Conservation (phyloP, 2,329 filamentous ascomycete species). For the Venturiaceae sp. region DNA sequence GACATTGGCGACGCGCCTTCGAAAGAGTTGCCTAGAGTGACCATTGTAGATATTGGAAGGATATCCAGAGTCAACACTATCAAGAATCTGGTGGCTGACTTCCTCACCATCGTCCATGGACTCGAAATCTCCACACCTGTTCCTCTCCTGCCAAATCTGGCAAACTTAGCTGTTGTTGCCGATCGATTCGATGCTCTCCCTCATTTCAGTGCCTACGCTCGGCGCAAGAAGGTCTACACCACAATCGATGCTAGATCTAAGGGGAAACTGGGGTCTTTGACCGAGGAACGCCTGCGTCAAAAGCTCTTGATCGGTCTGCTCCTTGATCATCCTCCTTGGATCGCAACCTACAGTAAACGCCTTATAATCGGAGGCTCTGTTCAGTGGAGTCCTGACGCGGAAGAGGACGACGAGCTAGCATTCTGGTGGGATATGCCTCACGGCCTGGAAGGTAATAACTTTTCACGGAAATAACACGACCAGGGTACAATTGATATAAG, state of each 20-base stretch:
- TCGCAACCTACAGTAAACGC: constrained; percentile 54
- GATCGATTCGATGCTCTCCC: constrained; percentile 62
- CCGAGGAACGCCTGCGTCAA: constrained; percentile 59
- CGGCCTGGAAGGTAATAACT: constrained; percentile 49
- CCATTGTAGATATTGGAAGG: constrained; percentile 58
- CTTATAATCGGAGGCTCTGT: constrained; percentile 56
- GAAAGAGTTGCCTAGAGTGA: constrained; percentile 50
- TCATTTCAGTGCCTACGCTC: constrained; percentile 45
- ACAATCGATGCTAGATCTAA: constrained; percentile 32
- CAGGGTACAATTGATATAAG: not conserved
- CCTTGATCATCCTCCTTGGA: constrained; percentile 50
- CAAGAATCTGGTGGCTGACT: constrained; percentile 55
- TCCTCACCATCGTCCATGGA: constrained; percentile 57
- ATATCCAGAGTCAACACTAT: constrained; percentile 52
- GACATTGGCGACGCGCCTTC: constrained; percentile 39
- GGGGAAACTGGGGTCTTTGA: constrained; percentile 25
- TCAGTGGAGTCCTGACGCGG: constrained; percentile 40
- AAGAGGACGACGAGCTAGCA: constrained; percentile 29
- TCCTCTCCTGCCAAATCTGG: constrained; percentile 53
- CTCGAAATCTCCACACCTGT: constrained; percentile 33
- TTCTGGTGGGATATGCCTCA: constrained; percentile 67
- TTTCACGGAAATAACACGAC: not conserved
- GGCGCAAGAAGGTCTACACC: constrained; percentile 31
- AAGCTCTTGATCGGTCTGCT: constrained; percentile 59
- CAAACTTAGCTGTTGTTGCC: constrained; percentile 59